Evolutionary conservation across 148 eudicot species (phyloP), one percentile per base, ranked within the genome.

Genomic region (Rhododendron molle): DNA sequence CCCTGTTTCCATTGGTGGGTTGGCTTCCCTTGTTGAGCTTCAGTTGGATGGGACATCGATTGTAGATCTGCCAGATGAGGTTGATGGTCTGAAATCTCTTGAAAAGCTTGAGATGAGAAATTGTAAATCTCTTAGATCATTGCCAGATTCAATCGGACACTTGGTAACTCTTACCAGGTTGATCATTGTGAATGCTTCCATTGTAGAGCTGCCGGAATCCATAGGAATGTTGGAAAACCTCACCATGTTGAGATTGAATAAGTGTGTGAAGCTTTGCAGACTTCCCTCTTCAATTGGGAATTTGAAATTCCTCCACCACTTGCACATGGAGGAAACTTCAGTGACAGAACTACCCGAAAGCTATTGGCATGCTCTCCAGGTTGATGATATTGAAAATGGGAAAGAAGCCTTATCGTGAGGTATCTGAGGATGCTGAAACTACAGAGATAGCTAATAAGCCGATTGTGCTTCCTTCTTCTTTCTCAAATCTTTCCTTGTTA

Each of bases 191-290:
- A 81, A 86, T 50, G 87, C 91, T 90, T 86, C 91, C 49, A 86
- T 94, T 52, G 85, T 71, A 5, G 28, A 87, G 82, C 83, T 94
- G 83, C 96, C 94, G 3, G 83, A 92, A 85, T 90, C 93, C 77
- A 87, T 92, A 38, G 93, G 90, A 30, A 79, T 14, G 71, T 78
- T 94, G 83, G 93, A 91, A 83, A 90, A 87, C 86, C 94, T 93
- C 74, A 36, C 78, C 74, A 81, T 46, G 74, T 74, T 93, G 9
- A 89, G 84, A 43, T 84, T 93, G 88, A 90, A 82, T 5, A 77
- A 79, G n/a, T 93, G 95, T 72, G 76, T 15, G 74, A 56, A 82
- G 83, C 86, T 94, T 43, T 18, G 60, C 46, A 52, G 32, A 43
- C 87, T 94, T 46, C 96, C 96, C 11, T 69, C 83, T 23, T 82